phyloP scores from a whole-genome alignment of 495 filamentous ascomycete species.

The Aspergillus biplanus region DNA sequence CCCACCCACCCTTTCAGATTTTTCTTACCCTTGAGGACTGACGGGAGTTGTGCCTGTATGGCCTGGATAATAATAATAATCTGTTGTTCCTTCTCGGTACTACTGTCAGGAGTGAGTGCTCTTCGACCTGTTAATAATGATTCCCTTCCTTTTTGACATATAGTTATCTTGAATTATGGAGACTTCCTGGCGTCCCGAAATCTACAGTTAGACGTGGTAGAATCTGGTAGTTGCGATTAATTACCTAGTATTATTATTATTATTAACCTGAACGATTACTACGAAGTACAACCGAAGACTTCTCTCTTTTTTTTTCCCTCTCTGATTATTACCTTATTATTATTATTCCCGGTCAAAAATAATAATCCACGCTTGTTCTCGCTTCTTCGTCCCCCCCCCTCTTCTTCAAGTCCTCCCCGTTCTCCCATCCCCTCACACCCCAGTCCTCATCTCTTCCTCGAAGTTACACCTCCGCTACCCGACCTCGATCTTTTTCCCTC shows the following conservation, averaged over 20 bases:
- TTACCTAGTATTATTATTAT: background rate
- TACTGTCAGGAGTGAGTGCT: background rate
- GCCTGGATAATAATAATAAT: background rate
- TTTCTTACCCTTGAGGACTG: background rate
- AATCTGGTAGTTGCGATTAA: background rate
- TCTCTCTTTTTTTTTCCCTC: slow-evolving; percentile 12
- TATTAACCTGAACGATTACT: slow-evolving; percentile 1
- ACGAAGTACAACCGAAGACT: background rate
- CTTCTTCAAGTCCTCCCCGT: slow-evolving; percentile 11
- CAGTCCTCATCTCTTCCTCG: slow-evolving; percentile 27
- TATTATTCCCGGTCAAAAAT: slow-evolving; percentile 29
- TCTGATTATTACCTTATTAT: slow-evolving; percentile 17
- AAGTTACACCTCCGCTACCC: slow-evolving; percentile 23
- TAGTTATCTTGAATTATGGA: slow-evolving; percentile 11
- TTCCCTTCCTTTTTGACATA: slow-evolving; percentile 2
- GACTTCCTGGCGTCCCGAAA: background rate
- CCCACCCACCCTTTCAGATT: slow-evolving; percentile 20
- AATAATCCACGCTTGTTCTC: slow-evolving; percentile 25
- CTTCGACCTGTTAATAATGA: background rate
- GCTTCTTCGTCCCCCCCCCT: slow-evolving; percentile 18
- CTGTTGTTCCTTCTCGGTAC: background rate
- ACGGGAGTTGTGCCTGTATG: background rate
- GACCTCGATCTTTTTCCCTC: slow-evolving; percentile 21
- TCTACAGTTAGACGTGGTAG: slow-evolving; percentile 1
- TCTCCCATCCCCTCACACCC: slow-evolving; percentile 19